phyloP scores from a whole-genome alignment of 164 flowering plant genomes.

The Cinnamomum chago region DNA sequence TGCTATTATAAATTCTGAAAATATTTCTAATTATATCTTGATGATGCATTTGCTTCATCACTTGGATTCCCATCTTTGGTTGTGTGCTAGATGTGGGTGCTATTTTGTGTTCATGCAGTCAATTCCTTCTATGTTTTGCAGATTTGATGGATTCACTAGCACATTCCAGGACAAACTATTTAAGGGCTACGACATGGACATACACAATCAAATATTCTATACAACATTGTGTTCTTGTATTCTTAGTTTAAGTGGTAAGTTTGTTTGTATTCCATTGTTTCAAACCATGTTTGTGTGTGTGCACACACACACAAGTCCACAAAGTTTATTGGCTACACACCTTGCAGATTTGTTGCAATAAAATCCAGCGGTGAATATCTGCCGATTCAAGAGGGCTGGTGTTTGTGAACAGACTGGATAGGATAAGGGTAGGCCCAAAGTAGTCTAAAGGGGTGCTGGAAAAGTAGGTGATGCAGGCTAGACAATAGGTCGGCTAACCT shows the following conservation, averaged over 20 bases:
- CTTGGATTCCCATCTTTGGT: background rate
- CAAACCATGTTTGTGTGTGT: too few relatives aligned
- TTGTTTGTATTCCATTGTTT: background rate
- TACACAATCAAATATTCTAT: slow-evolving; percentile 95
- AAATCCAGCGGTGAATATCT: too few relatives aligned
- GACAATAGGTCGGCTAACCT: too few relatives aligned
- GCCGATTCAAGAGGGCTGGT: too few relatives aligned
- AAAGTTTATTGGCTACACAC: too few relatives aligned
- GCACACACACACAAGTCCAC: too few relatives aligned
- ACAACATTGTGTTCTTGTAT: slow-evolving; percentile 89
- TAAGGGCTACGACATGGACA: slow-evolving; percentile 95
- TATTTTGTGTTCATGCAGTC: background rate
- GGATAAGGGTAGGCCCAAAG: too few relatives aligned
- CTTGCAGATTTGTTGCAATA: too few relatives aligned
- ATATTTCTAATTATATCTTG: background rate
- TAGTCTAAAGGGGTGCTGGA: too few relatives aligned
- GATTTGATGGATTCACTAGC: slow-evolving; percentile 98
- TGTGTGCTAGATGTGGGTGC: background rate
- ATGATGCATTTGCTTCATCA: background rate
- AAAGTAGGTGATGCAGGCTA: too few relatives aligned
- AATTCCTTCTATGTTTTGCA: slow-evolving; percentile 21
- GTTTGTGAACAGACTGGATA: too few relatives aligned
- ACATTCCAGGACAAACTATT: slow-evolving; percentile 95
- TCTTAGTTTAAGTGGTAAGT: slow-evolving; percentile 77
- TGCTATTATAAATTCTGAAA: background rate